Evolutionary conservation across 2,329 filamentous ascomycete species (phyloP), one percentile per base, ranked within the genome.

Genomic region (Neoascochyta sp.): DNA sequence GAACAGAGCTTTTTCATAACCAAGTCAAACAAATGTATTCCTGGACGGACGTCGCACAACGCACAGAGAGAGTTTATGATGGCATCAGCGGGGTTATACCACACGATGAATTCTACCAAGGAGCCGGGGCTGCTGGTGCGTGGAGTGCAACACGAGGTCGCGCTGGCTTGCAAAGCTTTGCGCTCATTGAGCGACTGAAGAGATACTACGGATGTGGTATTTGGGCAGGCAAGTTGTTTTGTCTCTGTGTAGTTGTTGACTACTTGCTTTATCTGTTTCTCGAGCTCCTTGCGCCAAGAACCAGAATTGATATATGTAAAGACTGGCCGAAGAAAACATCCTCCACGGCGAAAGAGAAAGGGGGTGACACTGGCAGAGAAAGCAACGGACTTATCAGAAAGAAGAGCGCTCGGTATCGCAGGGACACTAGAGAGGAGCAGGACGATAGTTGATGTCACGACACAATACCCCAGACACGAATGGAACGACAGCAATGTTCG

Each of bases 1-100:
- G 87, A 41, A 94, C 92, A 1, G 90, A 96, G 60, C 78, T 83
- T 22, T 98, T 98, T 57, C 92, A 98, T 60, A 90, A 95, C 46
- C 86, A 96, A 63, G 92, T 98, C 41, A 88, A 90, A 63, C 86
- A 85, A 69, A 96, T 96, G 92, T 98, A 98, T 67, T 94, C 87
- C 2, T 98, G 92, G 92, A 86, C 86, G 16, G 90, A 98, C 60
- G 90, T 98, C 16, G 92, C 92, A 9, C 77, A 84, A 50, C 83
- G 92, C 32, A 96, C 92, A 0, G 92, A 98, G 65, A 77, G 90
- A 16, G 92, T 98, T 1, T 98, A 98, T 63, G 81, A 94, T 58
- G 86, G 92, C 26, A 93, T 98, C 47, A 86, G 81, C 3, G 89
- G 88, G 6, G 80, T 80, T n/a, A 80, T 94, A 30, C 80, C 78